Evolutionary conservation across 2,329 filamentous ascomycete genomes (phyloP), one percentile per base, ranked within the genome.

Genomic region (Paecilomyces dactylethromorphus): DNA sequence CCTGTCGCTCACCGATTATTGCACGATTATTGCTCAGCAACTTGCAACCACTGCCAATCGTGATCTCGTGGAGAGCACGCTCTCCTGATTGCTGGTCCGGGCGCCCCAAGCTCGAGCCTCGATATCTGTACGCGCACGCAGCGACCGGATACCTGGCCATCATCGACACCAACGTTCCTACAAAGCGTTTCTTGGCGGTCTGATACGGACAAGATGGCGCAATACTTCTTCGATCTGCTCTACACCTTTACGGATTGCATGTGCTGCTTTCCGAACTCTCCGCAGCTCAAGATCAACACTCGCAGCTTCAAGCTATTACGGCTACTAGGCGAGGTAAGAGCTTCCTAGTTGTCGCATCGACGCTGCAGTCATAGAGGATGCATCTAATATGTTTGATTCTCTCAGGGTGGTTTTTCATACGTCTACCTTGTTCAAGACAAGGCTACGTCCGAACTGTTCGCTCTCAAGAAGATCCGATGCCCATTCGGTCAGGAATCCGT

Each of bases 351-450:
- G 21, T 24, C 24, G 50, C 35, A 54, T 45, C 33, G n/a, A 55
- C 12, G 50, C 57, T 59, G 31, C 60, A 32, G 33, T 3, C 31
- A 18, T 22, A 21, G 31, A 45, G 35, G 8, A 50, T 53, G 22
- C 31, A 13, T 35, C 26, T 35, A 21, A 10, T 59, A 8, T 6
- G 18, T 18, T 45, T 21, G n/a, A n/a, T 10, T 8, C 18, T 5
- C n/a, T 45, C 63, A 93, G 89, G 94, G 94, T 72, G 94, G 94
- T 70, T 99, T 99, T 81, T 96, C 92, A 64, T 99, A 97, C 77
- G 94, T 99, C 67, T 99, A 99, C 78, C 90, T 99, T 60, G 94
- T 99, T 60, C 90, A 97, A 81, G 92, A 97, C 75, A 93, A 89
- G 54, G 81, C 85, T 57, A 89, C 86, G 56, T 89, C 90, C 60